A percentile compares a stretch with the other conserved stretches of the same genome.
Conservation (phyloP, 78 protist genomes). For the Dictyostelium purpureum region DNA sequence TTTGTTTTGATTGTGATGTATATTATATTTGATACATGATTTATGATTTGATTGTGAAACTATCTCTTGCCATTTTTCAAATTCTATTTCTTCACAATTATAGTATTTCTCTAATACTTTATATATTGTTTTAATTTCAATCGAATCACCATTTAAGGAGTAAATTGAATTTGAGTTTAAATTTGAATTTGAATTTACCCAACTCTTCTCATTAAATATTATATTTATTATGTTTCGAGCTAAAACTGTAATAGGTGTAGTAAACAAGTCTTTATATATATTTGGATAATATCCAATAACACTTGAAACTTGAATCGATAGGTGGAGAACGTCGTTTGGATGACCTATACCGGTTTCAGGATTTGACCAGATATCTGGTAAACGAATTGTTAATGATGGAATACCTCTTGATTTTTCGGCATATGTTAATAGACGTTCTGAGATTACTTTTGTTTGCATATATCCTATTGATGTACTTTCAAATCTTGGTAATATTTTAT, state of each 20-base stretch:
- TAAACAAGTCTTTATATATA: background rate
- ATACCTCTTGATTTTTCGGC: conserved; percentile 32
- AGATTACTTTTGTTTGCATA: conserved; percentile 36
- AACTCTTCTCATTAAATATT: background rate
- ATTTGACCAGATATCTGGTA: conserved; percentile 18
- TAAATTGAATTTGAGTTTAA: background rate
- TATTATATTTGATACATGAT: background rate
- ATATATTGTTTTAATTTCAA: background rate
- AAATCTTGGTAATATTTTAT: background rate
- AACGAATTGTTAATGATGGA: conserved; percentile 17
- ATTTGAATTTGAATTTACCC: background rate
- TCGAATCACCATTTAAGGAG: background rate
- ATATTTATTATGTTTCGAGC: background rate
- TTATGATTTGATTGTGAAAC: background rate
- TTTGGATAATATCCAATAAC: background rate
- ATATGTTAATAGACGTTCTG: background rate
- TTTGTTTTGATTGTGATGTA: too few species aligned
- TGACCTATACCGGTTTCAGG: conserved; percentile 31
- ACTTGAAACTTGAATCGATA: background rate
- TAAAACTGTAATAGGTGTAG: background rate
- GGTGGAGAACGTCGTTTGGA: conserved; percentile 17
- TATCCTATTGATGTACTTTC: conserved; percentile 30
- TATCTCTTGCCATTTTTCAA: background rate
- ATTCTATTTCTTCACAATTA: background rate
- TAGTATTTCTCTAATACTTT: background rate